Base-by-base conservation (phyloP, 495 filamentous ascomycete genomes). In the Collariella sp. region DNA sequence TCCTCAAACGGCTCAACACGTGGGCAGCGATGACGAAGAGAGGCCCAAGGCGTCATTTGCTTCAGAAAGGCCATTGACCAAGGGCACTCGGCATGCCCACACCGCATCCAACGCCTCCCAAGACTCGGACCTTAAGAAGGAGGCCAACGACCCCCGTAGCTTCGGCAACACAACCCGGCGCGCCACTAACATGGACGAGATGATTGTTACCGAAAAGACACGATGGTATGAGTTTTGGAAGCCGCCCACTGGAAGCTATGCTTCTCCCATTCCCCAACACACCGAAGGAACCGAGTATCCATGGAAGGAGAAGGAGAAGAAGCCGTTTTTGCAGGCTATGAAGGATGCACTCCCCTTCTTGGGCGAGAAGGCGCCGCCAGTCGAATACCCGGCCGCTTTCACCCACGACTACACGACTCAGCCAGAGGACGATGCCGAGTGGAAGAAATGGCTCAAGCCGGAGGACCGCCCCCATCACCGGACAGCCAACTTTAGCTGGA, bases 381-480 rank as follows among this genome's bases (percentile, higher is more conserved):
- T 63, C 31, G 77, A 86, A 36, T 95, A 95, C 66, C 84, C 86
- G 0, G 55, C 76, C 9, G 85, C 89, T 10, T 87, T 80, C 62
- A 82, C 87, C 48, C 74, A 81, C 49, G 76, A 86, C 19, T 80
- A 76, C 59, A 69, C 72, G 15, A 82, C 79, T 16, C 74, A 89
- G 35, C 74, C 85, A 39, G 80, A 86, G 50, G 72, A 79, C 29
- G 83, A 81, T 23, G 83, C 88, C 44, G 86, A 85, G 38, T 98
- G 93, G 93, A 82, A 85, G 66, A 84, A 83, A 50, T 96, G 89
- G 65, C 71, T 98, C 29, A 81, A 79, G 57, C 77, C 79, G 16
- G 87, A 87, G 57, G 87, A 97, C 58, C 84, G 94, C 22, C 88
- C 89, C 23, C 95, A 86, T 2, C 88, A 90, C 75, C 79, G 88